Evolutionary conservation across 768 basidiomycete species (phyloP).

Genomic region (Mycena latifolia): DNA sequence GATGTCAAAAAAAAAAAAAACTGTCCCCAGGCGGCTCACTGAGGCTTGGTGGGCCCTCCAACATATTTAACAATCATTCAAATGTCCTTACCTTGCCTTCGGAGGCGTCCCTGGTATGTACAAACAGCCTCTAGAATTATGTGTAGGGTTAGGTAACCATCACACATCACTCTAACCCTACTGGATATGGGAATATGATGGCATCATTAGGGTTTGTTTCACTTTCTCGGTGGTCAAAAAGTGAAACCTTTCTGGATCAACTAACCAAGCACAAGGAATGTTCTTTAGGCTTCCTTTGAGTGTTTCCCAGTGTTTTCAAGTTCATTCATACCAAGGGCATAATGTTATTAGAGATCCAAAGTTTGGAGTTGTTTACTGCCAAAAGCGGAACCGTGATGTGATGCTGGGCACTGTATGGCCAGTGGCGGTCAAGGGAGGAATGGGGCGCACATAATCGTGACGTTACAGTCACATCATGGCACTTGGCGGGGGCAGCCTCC

Average conservation of each 20-base stretch:
- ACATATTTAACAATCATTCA: too few relatives aligned
- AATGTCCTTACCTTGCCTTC: too few relatives aligned
- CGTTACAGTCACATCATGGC: too few relatives aligned
- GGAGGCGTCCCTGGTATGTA: too few relatives aligned
- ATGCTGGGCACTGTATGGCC: background rate
- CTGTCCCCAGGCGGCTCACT: too few relatives aligned
- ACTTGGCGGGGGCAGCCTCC: too few relatives aligned
- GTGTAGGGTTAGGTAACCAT: background rate
- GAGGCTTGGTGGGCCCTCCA: too few relatives aligned
- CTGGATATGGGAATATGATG: background rate
- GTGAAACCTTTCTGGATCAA: background rate
- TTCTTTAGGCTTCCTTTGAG: background rate
- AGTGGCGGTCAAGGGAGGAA: too few relatives aligned
- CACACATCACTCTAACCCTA: background rate
- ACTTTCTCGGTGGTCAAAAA: constrained; percentile 7
- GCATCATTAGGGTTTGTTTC: constrained; percentile 12
- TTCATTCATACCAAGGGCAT: background rate
- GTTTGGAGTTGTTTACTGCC: constrained; percentile 9
- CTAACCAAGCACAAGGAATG: background rate
- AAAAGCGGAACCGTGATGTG: constrained; percentile 2
- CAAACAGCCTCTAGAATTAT: too few relatives aligned
- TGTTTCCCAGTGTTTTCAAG: background rate
- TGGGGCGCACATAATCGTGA: too few relatives aligned
- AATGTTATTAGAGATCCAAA: constrained; percentile 6
- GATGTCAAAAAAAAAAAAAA: too few relatives aligned